Evolutionary conservation across 2,329 filamentous ascomycete genomes (phyloP).

Genomic region (Neocatenulostroma microsporum): DNA sequence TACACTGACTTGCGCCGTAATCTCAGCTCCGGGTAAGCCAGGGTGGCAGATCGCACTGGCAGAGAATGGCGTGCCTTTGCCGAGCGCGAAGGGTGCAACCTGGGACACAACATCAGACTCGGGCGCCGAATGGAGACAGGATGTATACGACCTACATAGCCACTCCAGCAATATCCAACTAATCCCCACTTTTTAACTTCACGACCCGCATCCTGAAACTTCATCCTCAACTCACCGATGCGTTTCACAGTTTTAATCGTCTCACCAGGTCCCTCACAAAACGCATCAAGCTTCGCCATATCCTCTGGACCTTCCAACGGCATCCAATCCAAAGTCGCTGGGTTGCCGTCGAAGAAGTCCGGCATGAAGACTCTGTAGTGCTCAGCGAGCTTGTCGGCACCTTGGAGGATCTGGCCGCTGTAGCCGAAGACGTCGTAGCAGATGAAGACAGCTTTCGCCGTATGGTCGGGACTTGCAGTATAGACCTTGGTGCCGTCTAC

Average conservation of each 20-base stretch:
- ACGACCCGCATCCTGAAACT: conserved; percentile 1
- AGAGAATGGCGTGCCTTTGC: neutral
- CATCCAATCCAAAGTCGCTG: conserved; percentile 7
- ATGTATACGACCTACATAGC: conserved; percentile 2
- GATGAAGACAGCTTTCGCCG: conserved; percentile 1
- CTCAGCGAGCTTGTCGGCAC: conserved; percentile 8
- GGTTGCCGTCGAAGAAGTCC: conserved; percentile 8
- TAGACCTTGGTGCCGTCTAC: neutral
- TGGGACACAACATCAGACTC: neutral
- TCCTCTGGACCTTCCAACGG: conserved; percentile 3
- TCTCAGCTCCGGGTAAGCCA: neutral
- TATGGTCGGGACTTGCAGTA: neutral
- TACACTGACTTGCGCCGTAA: conserved; percentile 1
- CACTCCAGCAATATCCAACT: conserved; percentile 10
- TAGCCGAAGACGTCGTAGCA: conserved; percentile 11
- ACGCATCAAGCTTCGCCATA: conserved; percentile 5
- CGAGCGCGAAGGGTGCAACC: neutral
- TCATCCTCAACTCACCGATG: neutral
- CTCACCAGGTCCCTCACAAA: conserved; percentile 5
- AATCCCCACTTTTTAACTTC: conserved; percentile 2
- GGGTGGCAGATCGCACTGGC: conserved; percentile 2
- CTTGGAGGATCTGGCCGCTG: conserved; percentile 6
- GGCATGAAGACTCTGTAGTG: conserved; percentile 10
- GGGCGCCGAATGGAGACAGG: neutral
- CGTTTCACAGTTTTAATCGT: conserved; percentile 1